Base-by-base conservation (phyloP, 768 basidiomycete species). In the Calocybe gangraenosa region DNA sequence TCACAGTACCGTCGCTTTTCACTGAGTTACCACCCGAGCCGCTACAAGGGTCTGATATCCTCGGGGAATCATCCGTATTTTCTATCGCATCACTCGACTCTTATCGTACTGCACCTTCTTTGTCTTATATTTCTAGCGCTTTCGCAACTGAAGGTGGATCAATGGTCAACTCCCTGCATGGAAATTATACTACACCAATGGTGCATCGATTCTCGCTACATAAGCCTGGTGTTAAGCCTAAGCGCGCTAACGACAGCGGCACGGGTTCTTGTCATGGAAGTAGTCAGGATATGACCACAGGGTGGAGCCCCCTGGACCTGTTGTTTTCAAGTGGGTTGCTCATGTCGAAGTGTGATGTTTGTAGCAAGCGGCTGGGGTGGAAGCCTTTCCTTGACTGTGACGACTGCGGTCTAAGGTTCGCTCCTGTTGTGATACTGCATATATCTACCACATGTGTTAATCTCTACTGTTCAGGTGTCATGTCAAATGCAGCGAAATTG, bases 151-250 rank as follows among this genome's bases (percentile, higher is more conserved):
- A 87, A 53, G 88, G 86, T 9, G 82, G 85, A 15, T 87, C 86
- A 1, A 85, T 84, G 6, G 74, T 84, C 38, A 69, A 70, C 28
- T 68, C 76, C 2, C 53, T 75, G 1, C 63, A 65, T 18, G 67
- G 64, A 15, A 66, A 68, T 51, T 68, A 59, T 43, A 53, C 71
- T 4, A 64, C 68, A 2, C 74, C 81, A 0, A 71, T 82, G 41
- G 73, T 91, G 2, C 92, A 93, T 61, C 84, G 92, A 14, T 94
- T 94, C 70, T 86, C 91, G 17, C 73, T 93, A 23, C 74, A 92
- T 55, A 89, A 85, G 61, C 89, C 90, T 13, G 88, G 88, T 3
- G 69, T 67, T 21, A 85, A 81, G 62, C 80, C 81, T 41, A 73
- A 69, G 53, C 57, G 66, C 38, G 55, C 49, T 40, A 63, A 50